These are phyloP conservation scores for Lactarius sp. DNA, from an alignment of 768 basidiomycete genomes.

Conservation along the genomic window DNA sequence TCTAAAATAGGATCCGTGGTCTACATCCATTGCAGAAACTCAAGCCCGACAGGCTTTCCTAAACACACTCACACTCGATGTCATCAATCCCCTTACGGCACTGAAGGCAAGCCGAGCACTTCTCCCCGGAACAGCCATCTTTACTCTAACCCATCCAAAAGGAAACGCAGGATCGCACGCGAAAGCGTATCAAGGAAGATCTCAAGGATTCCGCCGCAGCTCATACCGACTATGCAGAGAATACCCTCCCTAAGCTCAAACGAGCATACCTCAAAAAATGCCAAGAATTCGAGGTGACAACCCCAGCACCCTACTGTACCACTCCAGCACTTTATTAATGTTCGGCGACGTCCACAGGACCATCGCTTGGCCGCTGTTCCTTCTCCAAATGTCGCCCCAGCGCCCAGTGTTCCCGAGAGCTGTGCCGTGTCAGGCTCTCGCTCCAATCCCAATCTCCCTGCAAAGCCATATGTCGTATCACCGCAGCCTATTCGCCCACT, in stretches of 20 bases:
- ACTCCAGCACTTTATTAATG: neutral
- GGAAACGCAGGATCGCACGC: constrained; percentile 91
- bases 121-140: neutral
- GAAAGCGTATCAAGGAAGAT: constrained; percentile 88
- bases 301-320: neutral
- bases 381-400: constrained; percentile 33
- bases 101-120: constrained; percentile 49
- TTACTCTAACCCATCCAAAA: constrained; percentile 29
- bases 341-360: constrained; percentile 43
- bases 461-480: constrained; percentile 54
- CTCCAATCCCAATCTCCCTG: constrained; percentile 43
- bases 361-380: constrained; percentile 50
- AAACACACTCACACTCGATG: constrained; percentile 60
- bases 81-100: constrained; percentile 61
- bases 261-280: constrained; percentile 78
- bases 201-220: constrained; percentile 70
- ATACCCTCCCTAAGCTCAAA: constrained; percentile 75
- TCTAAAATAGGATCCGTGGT: neutral
- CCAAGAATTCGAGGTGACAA: constrained; percentile 73
- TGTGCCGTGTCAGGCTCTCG: constrained; percentile 37
- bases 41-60: constrained; percentile 79
- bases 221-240: constrained; percentile 80
- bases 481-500: constrained; percentile 74
- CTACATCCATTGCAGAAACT: constrained; percentile 50
- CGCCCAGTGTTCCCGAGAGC: constrained; percentile 31